Percentiles rank a stretch among this genome's conserved stretches.
These are phyloP conservation scores for Mycosarcoma mackinlayi DNA, from an alignment of 1,284 basidiomycete genomes.

Conservation along the genomic window DNA sequence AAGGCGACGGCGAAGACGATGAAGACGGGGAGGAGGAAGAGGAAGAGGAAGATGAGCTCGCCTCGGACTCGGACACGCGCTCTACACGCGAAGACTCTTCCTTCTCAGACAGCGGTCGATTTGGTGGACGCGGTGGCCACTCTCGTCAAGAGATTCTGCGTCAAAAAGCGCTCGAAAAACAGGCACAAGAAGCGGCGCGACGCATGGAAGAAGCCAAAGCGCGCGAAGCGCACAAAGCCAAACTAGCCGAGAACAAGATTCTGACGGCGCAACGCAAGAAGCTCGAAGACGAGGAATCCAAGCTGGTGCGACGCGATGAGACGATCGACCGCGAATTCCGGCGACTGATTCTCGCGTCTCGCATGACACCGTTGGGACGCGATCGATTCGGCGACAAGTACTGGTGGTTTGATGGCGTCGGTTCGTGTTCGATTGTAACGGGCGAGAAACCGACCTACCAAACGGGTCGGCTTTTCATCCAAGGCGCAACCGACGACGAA, in stretches of 20 bases:
- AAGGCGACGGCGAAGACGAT: slow-evolving; percentile 2
- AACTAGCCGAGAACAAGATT: slow-evolving; percentile 57
- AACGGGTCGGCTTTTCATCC: slow-evolving; percentile 87
- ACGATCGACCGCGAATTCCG: slow-evolving; percentile 92
- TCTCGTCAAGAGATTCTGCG: slow-evolving; percentile 63
- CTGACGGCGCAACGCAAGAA: slow-evolving; percentile 51
- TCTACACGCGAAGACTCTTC: slow-evolving; percentile 48
- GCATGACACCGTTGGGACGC: slow-evolving; percentile 86
- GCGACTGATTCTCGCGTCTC: slow-evolving; percentile 81
- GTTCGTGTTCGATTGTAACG: slow-evolving; percentile 78
- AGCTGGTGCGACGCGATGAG: slow-evolving; percentile 81
- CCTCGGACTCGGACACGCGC: slow-evolving; percentile 39
- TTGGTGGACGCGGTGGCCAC: slow-evolving; percentile 3
- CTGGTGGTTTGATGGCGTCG: slow-evolving; percentile 99
- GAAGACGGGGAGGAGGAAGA: slow-evolving; percentile 9
- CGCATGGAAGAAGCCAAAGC: slow-evolving; percentile 40
- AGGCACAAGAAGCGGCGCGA: slow-evolving; percentile 49
- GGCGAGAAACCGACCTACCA: slow-evolving; percentile 75
- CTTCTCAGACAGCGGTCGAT: slow-evolving; percentile 31
- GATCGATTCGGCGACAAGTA: slow-evolving; percentile 94
- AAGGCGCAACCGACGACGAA: slow-evolving; percentile 80
- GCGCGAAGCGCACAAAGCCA: slow-evolving; percentile 52
- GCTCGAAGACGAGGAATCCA: slow-evolving; percentile 80
- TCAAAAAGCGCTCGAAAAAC: slow-evolving; percentile 60
- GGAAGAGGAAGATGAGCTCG: slow-evolving; percentile 51